These are phyloP conservation scores for Trypanosoma theileri DNA, from an alignment of 208 protist species.

Conservation along the genomic window DNA sequence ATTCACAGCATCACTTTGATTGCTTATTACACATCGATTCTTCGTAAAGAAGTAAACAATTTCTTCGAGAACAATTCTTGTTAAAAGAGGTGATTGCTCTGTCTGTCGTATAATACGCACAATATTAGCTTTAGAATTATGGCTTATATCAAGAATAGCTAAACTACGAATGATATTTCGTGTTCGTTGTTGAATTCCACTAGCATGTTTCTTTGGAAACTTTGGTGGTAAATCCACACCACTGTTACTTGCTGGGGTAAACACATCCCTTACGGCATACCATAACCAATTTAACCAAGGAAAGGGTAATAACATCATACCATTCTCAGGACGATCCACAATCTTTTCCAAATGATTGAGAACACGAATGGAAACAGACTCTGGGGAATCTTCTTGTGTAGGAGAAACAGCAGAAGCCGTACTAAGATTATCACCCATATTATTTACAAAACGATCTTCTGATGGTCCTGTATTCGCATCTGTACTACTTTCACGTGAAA, in stretches of 20 bases:
- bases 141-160: conserved; percentile 67
- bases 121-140: conserved; percentile 54
- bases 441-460: conserved; percentile 5
- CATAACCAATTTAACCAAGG: conserved; percentile 86
- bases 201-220: conserved; percentile 14
- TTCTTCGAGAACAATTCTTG: conserved; percentile 75
- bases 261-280: conserved; percentile 49
- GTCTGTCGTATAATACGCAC: conserved; percentile 48
- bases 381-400: conserved; percentile 37
- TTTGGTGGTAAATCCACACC: not conserved
- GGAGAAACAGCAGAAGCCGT: conserved; percentile 9
- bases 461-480: not conserved
- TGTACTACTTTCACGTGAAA: not conserved
- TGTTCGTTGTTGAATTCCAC: conserved; percentile 43
- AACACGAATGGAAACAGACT: conserved; percentile 52
- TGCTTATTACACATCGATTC: conserved; percentile 34
- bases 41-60: conserved; percentile 63
- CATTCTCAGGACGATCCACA: conserved; percentile 65
- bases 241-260: conserved; percentile 14
- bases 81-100: conserved; percentile 41
- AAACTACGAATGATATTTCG: conserved; percentile 71
- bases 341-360: conserved; percentile 82
- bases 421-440: conserved; percentile 6
- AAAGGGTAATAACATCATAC: conserved; percentile 52
- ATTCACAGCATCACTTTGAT: conserved; percentile 50